Evolutionary conservation across 176 grass and related monocot species (phyloP).

Genomic region (Luzula sylvatica): DNA sequence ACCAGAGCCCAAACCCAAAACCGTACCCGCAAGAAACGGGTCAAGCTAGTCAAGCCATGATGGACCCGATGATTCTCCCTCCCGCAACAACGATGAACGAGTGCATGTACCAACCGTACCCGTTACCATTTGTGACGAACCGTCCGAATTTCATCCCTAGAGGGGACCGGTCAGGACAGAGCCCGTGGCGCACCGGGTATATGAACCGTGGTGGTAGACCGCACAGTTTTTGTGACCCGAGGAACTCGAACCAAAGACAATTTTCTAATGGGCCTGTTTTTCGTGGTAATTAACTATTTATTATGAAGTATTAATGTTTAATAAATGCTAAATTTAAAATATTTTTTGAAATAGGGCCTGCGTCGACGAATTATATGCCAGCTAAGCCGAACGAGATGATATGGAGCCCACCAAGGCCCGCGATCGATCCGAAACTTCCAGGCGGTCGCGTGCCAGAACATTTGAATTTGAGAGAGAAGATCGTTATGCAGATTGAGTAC

Average conservation of each 20-base stretch:
- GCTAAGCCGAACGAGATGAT: conserved; percentile 26
- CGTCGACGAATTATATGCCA: conserved; percentile 33
- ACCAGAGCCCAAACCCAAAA: conserved; percentile 13
- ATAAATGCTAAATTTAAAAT: too few relatives aligned
- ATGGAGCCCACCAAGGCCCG: conserved; percentile 12
- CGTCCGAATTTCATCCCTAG: conserved; percentile 18
- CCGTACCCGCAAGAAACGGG: conserved; percentile 14
- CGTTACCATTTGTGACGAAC: conserved; percentile 19
- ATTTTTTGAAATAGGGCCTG: conserved; percentile 23
- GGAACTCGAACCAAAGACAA: conserved; percentile 11
- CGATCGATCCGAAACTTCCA: conserved; percentile 14
- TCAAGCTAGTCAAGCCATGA: conserved; percentile 18
- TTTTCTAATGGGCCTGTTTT: conserved; percentile 32
- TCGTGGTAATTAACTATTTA: conserved; percentile 22
- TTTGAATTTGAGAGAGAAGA: conserved; percentile 23
- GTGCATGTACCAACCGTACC: conserved; percentile 21
- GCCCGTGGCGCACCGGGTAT: conserved; percentile 3
- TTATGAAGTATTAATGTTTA: too few relatives aligned
- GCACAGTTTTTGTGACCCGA: conserved; percentile 8
- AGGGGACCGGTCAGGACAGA: conserved; percentile 21
- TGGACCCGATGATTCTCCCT: conserved; percentile 28
- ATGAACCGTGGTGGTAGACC: conserved; percentile 5
- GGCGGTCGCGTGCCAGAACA: conserved; percentile 4
- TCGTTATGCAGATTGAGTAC: conserved; percentile 41
- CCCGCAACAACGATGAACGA: conserved; percentile 26